Base-by-base conservation (phyloP, 2,329 filamentous ascomycete species). In the Stemphylium beticola region DNA sequence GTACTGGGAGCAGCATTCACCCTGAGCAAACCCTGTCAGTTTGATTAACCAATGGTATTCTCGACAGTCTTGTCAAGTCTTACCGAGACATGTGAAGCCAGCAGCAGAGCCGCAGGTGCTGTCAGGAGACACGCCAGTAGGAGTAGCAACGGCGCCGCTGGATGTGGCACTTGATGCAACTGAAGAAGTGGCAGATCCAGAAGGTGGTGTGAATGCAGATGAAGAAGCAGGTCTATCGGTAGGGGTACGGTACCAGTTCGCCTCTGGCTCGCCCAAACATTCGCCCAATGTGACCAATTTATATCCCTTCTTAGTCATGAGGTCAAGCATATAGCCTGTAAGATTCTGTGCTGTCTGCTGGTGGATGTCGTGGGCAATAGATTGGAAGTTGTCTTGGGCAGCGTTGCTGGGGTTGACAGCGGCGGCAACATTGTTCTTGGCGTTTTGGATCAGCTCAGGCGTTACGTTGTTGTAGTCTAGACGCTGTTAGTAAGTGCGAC, bases 291-390 rank as follows among this genome's bases (percentile, higher is more conserved):
- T 79, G 7, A 80, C 78, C 17, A 75, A 67, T 45, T 68, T 70
- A 71, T 76, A 80, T 31, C 74, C 74, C 51, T 76, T 73, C 12
- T 57, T 58, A 18, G 61, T 59, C 24, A 74, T 67, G 36, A 57
- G 62, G 15, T 77, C 61, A 22, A 81, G 76, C 69, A 80, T 77
- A 56, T 71, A 77, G 17, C 64, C 67, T 4, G 78, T 77, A 36
- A 81, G 65, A 47, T 73, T 74, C 31, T 72, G 56, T 1, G 76
- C 79, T 3, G 79, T 81, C 64, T 77, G 74, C 41, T 75, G 49
- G 53, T 80, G 76, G 24, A 79, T 79, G 51, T 81, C 79, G 61
- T 81, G 79, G 20, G 70, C 85, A 57, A 87, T 81, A 9, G 81
- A 78, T 37, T 87, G 64, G 61, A 80, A 84, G n/a, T 72, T 61